Base-by-base conservation (phyloP, 768 basidiomycete genomes). In the Mycena pura region DNA sequence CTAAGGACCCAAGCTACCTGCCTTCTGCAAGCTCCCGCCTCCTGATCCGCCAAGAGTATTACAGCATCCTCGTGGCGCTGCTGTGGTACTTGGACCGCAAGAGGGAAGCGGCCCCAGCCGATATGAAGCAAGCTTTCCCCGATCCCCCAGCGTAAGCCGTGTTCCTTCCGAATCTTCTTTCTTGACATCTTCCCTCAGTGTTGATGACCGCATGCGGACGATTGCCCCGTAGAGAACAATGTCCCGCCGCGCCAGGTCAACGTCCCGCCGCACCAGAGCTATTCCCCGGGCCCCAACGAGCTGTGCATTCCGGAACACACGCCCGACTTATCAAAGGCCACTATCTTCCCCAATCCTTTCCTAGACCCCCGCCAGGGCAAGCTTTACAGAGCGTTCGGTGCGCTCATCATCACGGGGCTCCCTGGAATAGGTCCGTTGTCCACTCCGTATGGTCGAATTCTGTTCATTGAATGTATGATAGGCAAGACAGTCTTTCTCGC, bases 81-180 rank as follows among this genome's bases (percentile, higher is more conserved):
- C 52, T 53, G 52, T 53, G 40, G 52, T 53, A 43, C 29, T 24
- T 53, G 52, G 52, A 43, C 40, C 40, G 40, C 40, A 53, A 53
- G 40, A 44, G 40, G 40, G 41, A 53, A 32, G 52, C 40, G n/a
- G 52, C 40, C 40, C 40, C 52, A 3, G 14, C 29, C 52, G 10
- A 31, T 40, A n/a, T 34, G n/a, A 43, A 40, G 27, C 50, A 24
- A 25, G 19, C 50, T 39, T 51, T 51, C 36, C 50, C 48, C 48
- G 48, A 49, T 49, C 28, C 31, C 47, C 31, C 48, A 50, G 48
- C 38, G 50, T 39, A 51, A 51, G 50, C 36, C 34, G 50, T 51
- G 32, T 39, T 51, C 36, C 50, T 39, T 25, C 24, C 50, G n/a
- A 51, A 51, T 51, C 50, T 38, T 51, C 50, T 51, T 39, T 51